phyloP scores from a whole-genome alignment of 2,329 filamentous ascomycete genomes.

The Monosporascus sp. region DNA sequence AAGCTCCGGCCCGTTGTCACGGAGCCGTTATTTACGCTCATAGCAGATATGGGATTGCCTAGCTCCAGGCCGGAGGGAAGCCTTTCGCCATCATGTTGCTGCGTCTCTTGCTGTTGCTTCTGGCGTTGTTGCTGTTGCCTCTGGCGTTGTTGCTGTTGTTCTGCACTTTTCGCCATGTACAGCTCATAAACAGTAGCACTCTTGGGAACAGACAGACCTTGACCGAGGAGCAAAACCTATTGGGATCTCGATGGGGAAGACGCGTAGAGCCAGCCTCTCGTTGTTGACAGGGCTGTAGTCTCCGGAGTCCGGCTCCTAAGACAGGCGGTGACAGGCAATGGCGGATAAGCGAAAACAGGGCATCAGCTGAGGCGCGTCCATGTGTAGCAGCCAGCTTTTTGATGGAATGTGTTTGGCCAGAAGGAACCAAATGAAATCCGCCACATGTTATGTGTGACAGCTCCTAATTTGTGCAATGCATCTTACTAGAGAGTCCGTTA shows the following conservation, averaged over 20 bases:
- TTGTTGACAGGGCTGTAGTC: too few species aligned
- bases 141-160: neutral
- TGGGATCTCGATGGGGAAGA: too few species aligned
- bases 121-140: neutral
- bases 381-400: neutral
- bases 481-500: too few species aligned
- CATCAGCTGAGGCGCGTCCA: neutral
- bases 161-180: neutral
- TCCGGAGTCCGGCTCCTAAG: too few species aligned
- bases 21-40: neutral
- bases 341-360: neutral
- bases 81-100: neutral
- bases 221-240: too few species aligned
- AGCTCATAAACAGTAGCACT: too few species aligned
- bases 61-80: neutral
- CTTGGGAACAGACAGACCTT: too few species aligned
- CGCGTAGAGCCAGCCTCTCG: too few species aligned
- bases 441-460: neutral
- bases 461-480: too few species aligned
- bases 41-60: neutral
- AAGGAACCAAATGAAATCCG: neutral
- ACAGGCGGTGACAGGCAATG: neutral
- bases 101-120: neutral
- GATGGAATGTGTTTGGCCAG: neutral
- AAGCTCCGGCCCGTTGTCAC: neutral